phyloP scores from a whole-genome alignment of 345 rosid genomes.

The Alliaria petiolata region DNA sequence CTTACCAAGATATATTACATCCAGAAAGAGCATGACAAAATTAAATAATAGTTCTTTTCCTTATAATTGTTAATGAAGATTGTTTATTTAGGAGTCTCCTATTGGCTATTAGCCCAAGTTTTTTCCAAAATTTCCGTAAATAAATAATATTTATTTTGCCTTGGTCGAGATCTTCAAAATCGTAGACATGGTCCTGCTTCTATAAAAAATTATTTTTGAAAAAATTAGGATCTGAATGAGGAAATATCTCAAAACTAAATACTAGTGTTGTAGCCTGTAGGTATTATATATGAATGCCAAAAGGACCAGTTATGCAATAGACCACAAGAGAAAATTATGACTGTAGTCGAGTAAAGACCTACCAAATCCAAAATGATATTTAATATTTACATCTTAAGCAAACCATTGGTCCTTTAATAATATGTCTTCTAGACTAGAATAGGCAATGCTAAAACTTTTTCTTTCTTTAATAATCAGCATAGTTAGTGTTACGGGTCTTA shows the following conservation, averaged over 20 bases:
- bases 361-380: neutral
- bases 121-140: neutral
- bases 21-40: no score
- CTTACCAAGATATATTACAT: no score
- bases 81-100: neutral
- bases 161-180: neutral
- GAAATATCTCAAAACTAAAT: neutral
- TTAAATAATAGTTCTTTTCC: neutral
- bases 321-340: neutral
- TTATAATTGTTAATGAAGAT: no score
- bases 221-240: no score
- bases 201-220: no score
- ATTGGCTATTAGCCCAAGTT: neutral
- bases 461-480: neutral
- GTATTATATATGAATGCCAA: neutral
- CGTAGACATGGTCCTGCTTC: neutral
- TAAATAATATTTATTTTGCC: neutral
- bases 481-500: no score
- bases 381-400: constrained; percentile 1
- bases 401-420: neutral
- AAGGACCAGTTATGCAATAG: neutral
- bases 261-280: neutral
- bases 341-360: neutral
- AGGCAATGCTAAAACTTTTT: neutral
- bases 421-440: constrained; percentile 4